Evolutionary conservation across 148 eudicot genomes (phyloP).

Genomic region (Rhododendron williamsianum): DNA sequence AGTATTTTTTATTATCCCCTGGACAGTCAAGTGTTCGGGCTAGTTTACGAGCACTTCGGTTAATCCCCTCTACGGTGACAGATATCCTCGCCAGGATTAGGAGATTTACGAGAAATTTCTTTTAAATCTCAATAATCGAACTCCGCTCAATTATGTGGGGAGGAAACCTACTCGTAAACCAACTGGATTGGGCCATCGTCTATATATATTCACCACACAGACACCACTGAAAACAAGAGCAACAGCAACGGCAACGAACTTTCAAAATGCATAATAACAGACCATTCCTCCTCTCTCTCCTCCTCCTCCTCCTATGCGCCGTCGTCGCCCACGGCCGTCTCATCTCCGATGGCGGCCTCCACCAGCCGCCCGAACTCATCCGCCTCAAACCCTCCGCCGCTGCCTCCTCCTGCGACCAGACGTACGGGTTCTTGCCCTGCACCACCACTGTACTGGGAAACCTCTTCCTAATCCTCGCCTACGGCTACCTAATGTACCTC

Average conservation of each 20-base stretch:
- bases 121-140: too few relatives aligned
- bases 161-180: too few relatives aligned
- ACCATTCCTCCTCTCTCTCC: neutral
- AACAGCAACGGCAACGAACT: neutral
- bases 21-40: too few relatives aligned
- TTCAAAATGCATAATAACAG: neutral
- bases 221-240: neutral
- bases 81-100: too few relatives aligned
- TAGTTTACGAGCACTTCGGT: too few relatives aligned
- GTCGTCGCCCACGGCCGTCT: neutral
- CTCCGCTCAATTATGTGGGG: too few relatives aligned
- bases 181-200: neutral
- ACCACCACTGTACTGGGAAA: constrained; percentile 21
- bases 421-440: constrained; percentile 39
- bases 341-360: constrained; percentile 11
- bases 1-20: too few relatives aligned
- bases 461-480: constrained; percentile 27
- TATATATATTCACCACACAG: neutral
- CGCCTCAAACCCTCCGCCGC: neutral
- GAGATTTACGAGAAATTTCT: too few relatives aligned
- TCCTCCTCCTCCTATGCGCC: neutral
- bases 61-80: too few relatives aligned
- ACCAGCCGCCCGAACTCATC: neutral
- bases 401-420: constrained; percentile 22
- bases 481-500: constrained; percentile 25